These are phyloP conservation scores for Epithele typhae DNA, from an alignment of 768 basidiomycete species.

Conservation along the genomic window DNA sequence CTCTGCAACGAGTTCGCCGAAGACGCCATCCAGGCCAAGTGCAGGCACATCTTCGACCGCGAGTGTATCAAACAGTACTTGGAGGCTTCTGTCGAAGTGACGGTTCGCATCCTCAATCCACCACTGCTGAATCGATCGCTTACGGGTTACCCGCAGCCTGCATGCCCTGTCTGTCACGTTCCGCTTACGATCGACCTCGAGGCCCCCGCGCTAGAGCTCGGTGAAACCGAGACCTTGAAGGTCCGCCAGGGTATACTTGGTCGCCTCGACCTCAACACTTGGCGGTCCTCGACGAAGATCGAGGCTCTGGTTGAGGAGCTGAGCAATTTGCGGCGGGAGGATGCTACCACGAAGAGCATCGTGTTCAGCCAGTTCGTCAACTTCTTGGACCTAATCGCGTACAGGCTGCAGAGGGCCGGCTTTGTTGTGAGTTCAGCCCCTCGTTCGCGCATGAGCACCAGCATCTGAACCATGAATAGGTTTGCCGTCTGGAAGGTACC, in stretches of 20 bases:
- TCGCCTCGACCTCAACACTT: constrained; percentile 80
- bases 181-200: constrained; percentile 94
- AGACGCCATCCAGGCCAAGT: constrained; percentile 92
- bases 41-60: constrained; percentile 92
- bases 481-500: constrained; percentile 92
- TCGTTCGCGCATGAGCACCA: background rate
- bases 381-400: constrained; percentile 91
- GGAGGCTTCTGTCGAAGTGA: constrained; percentile 62
- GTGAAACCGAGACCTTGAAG: constrained; percentile 50
- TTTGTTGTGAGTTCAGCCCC: constrained; percentile 81
- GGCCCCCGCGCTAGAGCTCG: constrained; percentile 83
- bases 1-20: constrained; percentile 97
- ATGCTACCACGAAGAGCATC: constrained; percentile 91
- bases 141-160: constrained; percentile 49
- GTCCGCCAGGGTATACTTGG: constrained; percentile 90
- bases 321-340: constrained; percentile 73
- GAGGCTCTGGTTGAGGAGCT: constrained; percentile 96
- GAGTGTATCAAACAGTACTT: constrained; percentile 95
- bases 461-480: constrained; percentile 35
- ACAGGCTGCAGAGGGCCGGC: constrained; percentile 85
- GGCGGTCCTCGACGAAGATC: constrained; percentile 96
- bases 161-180: constrained; percentile 93
- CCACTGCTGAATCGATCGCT: background rate
- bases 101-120: constrained; percentile 32
- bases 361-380: constrained; percentile 97